A percentile compares a stretch with the other conserved stretches of the same genome.
These are phyloP conservation scores for Phaeotremella skinneri DNA, from an alignment of 768 basidiomycete genomes.

Conservation along the genomic window DNA sequence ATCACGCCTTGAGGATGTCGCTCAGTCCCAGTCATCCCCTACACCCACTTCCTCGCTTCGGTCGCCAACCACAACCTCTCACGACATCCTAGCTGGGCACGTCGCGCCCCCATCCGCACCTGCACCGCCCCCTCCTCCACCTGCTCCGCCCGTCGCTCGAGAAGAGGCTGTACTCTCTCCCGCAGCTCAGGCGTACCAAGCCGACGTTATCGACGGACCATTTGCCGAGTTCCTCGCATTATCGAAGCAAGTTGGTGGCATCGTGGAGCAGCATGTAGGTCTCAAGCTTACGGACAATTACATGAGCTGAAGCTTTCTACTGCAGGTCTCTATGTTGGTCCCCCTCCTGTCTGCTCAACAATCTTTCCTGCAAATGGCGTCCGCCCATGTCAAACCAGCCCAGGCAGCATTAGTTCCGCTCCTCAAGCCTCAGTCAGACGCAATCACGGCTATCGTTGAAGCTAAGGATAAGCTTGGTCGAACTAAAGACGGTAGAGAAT, in stretches of 20 bases:
- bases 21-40: conserved; percentile 55
- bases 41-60: conserved; percentile 33
- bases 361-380: conserved; percentile 65
- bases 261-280: conserved; percentile 77
- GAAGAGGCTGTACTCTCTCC: conserved; percentile 56
- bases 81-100: conserved; percentile 39
- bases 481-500: conserved; percentile 63
- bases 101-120: conserved; percentile 43
- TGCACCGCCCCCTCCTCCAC: conserved; percentile 28
- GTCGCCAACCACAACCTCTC: conserved; percentile 35
- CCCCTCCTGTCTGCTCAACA: conserved; percentile 67
- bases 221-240: conserved; percentile 72
- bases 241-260: conserved; percentile 66
- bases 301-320: conserved; percentile 1
- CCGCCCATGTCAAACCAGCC: conserved; percentile 76
- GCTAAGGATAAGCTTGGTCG: conserved; percentile 77
- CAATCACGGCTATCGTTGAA: conserved; percentile 72
- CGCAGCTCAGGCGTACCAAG: conserved; percentile 70
- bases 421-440: conserved; percentile 66
- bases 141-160: conserved; percentile 36
- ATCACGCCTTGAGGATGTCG: conserved; percentile 87
- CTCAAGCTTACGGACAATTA: neutral
- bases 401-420: conserved; percentile 60
- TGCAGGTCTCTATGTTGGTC: conserved; percentile 67
- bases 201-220: conserved; percentile 68